Base-by-base conservation (phyloP, 805 yeast genomes). In the Kuraishia ogatae region DNA sequence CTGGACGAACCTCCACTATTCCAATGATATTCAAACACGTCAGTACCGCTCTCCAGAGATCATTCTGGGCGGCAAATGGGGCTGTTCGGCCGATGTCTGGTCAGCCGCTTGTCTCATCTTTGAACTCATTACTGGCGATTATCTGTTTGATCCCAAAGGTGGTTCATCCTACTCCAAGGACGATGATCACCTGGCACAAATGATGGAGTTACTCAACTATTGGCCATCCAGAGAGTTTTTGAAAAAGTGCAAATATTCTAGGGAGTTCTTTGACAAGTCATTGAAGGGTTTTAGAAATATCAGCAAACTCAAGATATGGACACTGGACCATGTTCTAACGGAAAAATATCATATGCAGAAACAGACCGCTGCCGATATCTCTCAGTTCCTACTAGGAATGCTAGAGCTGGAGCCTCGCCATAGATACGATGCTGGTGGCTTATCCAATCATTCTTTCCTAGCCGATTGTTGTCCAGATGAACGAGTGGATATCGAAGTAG, bases 1-100 rank as follows among this genome's bases (percentile, higher is more conserved):
- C 66, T 83, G 84, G 82, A 70, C 73, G 26, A 72, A 79, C 60
- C 78, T 76, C 54, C 89, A 84, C 64, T 84, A 80, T 64, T 82
- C 88, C 3, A 81, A 82, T 61, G 87, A 83, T 62, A 83, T 84
- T 57, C 87, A 84, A 66, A 84, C 89, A 1, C 67, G 89, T 56
- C 88, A 84, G 61, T 84, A 84, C 62, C 67, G 89, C 43, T 72
- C 86, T 0, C 88, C 89, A 0, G 89, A 84, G 61, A 79, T 83
- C 2, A 72, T 84, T 4, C 64, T 84, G 47, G 83, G 83, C 22
- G 75, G 76, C 46, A 69, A 72, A 53, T 83, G 87, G 86, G 88
- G 87, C 8, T 79, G 84, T 26, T 78, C 84, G 8, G 73, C 85
- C 1, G 87, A 82, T 66, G 59, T 80, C 39, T 82, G 87, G 87